Percentiles rank a stretch among this genome's conserved stretches.
These are phyloP conservation scores for Elaeagnus macrophylla DNA, from an alignment of 306 rosid species.

Conservation along the genomic window DNA sequence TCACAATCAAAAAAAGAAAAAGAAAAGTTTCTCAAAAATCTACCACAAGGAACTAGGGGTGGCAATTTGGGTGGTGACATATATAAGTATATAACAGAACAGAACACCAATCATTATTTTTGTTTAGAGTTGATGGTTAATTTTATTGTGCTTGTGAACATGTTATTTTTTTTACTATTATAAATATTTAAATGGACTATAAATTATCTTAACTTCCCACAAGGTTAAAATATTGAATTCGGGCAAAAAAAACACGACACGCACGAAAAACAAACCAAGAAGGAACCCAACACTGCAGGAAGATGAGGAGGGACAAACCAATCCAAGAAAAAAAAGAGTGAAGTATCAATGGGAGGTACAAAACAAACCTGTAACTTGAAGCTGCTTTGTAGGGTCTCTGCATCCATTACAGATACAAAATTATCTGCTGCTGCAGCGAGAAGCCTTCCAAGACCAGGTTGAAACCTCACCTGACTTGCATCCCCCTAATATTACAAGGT, in stretches of 20 bases:
- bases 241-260: no score
- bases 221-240: no score
- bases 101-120: no score
- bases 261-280: no score
- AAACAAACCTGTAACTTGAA: slow-evolving; percentile 45
- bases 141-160: no score
- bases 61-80: no score
- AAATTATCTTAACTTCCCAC: no score
- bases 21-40: not conserved
- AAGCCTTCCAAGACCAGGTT: slow-evolving; percentile 56
- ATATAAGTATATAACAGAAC: no score
- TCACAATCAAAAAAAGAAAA: slow-evolving; percentile 10
- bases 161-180: no score
- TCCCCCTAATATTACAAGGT: slow-evolving; percentile 44
- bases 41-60: not conserved
- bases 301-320: not conserved
- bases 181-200: no score
- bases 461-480: slow-evolving; percentile 71
- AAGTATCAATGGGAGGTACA: not conserved
- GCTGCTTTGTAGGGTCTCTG: slow-evolving; percentile 44
- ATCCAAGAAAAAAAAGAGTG: no score
- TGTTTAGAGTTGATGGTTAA: no score
- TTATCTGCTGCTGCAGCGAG: slow-evolving; percentile 62
- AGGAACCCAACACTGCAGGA: not conserved
- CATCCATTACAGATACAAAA: slow-evolving; percentile 47